Conservation (phyloP, 257 asterid species). For the Ehretia macrophylla region DNA sequence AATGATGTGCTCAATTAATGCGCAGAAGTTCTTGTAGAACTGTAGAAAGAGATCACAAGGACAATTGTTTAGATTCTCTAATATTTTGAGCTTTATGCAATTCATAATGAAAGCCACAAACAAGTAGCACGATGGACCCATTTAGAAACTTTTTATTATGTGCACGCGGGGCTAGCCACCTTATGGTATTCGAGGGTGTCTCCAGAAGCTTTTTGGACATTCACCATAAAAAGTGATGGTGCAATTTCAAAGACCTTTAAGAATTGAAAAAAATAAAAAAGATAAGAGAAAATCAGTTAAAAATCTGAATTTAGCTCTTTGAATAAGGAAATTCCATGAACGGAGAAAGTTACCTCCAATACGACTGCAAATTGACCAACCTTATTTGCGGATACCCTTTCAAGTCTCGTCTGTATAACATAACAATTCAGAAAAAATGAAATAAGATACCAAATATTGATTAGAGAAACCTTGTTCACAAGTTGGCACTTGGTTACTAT, state of each 20-base stretch:
- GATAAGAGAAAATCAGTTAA: too few relatives aligned
- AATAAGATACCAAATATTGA: constrained; percentile 9
- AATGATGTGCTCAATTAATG: constrained; percentile 44
- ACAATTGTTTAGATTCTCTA: not conserved
- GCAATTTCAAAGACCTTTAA: constrained; percentile 80
- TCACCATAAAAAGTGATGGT: constrained; percentile 91
- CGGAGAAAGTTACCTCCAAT: constrained; percentile 59
- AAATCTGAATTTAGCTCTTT: not conserved
- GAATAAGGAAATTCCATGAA: not conserved
- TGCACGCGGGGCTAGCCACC: constrained; percentile 31
- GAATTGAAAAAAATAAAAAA: not conserved
- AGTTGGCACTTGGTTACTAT: too few relatives aligned
- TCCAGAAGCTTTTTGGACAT: constrained; percentile 88
- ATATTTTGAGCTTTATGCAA: not conserved
- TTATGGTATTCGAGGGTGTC: constrained; percentile 90
- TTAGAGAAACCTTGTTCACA: not conserved
- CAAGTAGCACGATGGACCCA: not conserved
- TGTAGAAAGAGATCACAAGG: constrained; percentile 28
- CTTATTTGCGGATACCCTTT: constrained; percentile 66
- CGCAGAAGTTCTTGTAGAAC: constrained; percentile 84
- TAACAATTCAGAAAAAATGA: constrained; percentile 12
- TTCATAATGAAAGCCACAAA: too few relatives aligned
- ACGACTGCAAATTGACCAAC: constrained; percentile 81
- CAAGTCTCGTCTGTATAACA: constrained; percentile 76
- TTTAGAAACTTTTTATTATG: not conserved